Evolutionary conservation across 2,329 filamentous ascomycete genomes (phyloP).

Genomic region (Trichophyton simii): DNA sequence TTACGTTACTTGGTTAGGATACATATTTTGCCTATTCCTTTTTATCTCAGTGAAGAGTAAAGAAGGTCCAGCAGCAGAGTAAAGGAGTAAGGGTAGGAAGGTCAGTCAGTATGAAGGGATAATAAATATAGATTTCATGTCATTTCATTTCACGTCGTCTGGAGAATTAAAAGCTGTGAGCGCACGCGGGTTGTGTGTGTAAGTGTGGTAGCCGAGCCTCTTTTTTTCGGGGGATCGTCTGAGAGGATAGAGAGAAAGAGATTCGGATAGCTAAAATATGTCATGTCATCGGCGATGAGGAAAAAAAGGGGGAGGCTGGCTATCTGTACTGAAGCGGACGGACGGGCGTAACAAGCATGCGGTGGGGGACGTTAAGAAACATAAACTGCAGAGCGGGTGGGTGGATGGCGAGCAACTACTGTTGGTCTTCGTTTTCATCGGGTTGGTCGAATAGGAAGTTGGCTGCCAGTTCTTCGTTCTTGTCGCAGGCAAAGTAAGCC

Average conservation of each 20-base stretch:
- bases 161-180: neutral
- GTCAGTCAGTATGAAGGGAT: neutral
- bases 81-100: neutral
- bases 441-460: constrained; percentile 98
- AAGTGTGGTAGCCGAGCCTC: neutral
- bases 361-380: neutral
- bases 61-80: neutral
- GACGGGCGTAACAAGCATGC: neutral
- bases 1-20: neutral
- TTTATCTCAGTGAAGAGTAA: neutral
- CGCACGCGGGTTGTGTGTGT: too few species aligned
- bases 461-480: constrained; percentile 95
- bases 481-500: constrained; percentile 97
- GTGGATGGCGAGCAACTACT: neutral
- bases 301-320: neutral
- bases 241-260: too few species aligned
- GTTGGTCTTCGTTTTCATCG: constrained; percentile 51
- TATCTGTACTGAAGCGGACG: neutral
- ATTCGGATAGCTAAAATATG: too few species aligned
- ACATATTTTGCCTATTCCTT: neutral
- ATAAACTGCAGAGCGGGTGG: neutral
- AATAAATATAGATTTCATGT: neutral
- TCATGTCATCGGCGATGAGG: neutral
- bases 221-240: neutral
- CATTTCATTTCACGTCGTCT: neutral